Percentiles rank a stretch among this genome's conserved stretches.
Conservation (phyloP, 495 filamentous ascomycete species). For the Penicillium mononematosum region DNA sequence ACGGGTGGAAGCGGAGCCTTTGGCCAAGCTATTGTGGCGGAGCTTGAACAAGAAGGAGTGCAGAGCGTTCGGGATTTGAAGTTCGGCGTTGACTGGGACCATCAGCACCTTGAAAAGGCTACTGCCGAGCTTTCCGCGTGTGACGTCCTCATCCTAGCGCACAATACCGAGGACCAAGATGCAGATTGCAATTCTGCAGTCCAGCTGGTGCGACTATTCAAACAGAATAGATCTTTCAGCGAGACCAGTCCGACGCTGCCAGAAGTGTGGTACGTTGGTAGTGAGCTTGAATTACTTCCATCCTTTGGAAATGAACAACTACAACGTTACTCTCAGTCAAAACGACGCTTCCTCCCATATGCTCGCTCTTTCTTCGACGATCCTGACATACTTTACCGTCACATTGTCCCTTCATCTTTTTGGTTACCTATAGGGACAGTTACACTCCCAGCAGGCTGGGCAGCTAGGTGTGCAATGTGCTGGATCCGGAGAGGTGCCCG, state of each 20-base stretch:
- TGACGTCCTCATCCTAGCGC: not conserved
- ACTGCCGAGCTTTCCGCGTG: not conserved
- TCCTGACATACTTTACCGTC: conserved; percentile 15
- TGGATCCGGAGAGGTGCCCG: conserved; percentile 20
- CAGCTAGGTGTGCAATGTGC: conserved; percentile 17
- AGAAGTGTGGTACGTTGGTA: conserved; percentile 22
- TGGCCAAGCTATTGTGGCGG: conserved; percentile 13
- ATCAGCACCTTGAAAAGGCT: not conserved
- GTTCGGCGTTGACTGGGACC: conserved; percentile 4
- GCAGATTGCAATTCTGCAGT: conserved; percentile 16
- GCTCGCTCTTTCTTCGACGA: conserved; percentile 18
- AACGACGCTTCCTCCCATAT: conserved; percentile 17
- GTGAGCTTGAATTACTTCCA: conserved; percentile 15
- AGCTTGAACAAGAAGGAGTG: conserved; percentile 14
- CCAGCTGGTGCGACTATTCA: conserved; percentile 11
- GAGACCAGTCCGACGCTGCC: conserved; percentile 10
- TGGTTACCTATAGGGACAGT: conserved; percentile 7
- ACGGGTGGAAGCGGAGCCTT: conserved; percentile 17
- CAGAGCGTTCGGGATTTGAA: conserved; percentile 5
- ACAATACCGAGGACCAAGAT: conserved; percentile 4
- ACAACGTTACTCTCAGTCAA: conserved; percentile 12
- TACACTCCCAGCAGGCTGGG: conserved; percentile 13
- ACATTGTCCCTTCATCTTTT: conserved; percentile 18
- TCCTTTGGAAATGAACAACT: conserved; percentile 2
- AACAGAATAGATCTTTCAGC: not conserved